Conservation (phyloP, 1,284 basidiomycete species). For the Tilletia caries region DNA sequence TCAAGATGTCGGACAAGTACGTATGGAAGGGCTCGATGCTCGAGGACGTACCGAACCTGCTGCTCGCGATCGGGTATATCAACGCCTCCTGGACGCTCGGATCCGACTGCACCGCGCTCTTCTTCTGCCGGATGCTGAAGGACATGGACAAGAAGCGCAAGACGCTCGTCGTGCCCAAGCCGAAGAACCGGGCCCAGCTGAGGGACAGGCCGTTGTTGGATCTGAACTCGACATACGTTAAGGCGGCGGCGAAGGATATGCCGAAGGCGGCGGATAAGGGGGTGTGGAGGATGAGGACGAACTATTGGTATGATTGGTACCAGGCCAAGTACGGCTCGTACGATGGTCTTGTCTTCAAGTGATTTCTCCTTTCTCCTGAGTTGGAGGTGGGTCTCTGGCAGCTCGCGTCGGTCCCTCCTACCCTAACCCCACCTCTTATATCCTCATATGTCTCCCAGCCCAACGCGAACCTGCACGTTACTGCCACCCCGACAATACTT, state of each 20-base stretch:
- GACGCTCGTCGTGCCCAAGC: conserved; percentile 4
- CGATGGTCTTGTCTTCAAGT: conserved; percentile 27
- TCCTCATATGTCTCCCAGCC: no score
- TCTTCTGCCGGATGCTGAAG: conserved; percentile 36
- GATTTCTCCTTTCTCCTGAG: conserved; percentile 6
- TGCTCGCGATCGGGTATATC: conserved; percentile 47
- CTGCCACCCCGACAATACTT: no score
- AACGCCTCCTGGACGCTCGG: conserved; percentile 53
- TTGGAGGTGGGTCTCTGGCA: no score
- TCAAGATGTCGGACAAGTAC: conserved; percentile 29
- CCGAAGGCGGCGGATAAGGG: conserved; percentile 41
- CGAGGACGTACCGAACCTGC: conserved; percentile 47
- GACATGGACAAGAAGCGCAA: conserved; percentile 18
- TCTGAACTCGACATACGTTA: conserved; percentile 49
- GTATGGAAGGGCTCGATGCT: conserved; percentile 51
- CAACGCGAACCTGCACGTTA: no score
- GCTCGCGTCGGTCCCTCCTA: no score
- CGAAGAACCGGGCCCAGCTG: conserved; percentile 16
- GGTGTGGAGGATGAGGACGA: conserved; percentile 37
- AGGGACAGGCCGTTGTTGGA: conserved; percentile 36
- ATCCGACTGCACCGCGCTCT: conserved; percentile 44
- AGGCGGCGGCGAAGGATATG: conserved; percentile 35
- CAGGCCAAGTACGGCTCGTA: conserved; percentile 34
- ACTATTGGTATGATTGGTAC: conserved; percentile 42
- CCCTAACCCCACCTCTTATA: no score